Conservation (phyloP, 1,284 basidiomycete species). For the Paramarasmius palmivorus region DNA sequence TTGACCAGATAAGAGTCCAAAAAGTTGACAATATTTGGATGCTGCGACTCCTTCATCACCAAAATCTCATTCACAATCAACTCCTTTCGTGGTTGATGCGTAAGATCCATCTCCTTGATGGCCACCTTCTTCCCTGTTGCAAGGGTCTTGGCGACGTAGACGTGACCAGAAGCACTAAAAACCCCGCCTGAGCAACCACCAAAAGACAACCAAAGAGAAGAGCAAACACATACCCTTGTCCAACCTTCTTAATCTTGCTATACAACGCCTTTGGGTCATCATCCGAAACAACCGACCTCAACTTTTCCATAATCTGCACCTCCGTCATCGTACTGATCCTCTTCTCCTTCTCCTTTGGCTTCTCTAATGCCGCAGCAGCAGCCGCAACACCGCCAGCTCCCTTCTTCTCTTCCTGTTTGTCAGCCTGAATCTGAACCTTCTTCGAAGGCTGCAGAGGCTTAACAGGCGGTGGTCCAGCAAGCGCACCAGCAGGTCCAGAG, state of each 20-base stretch:
- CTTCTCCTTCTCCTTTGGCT: constrained; percentile 75
- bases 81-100: constrained; percentile 95
- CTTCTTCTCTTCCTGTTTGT: constrained; percentile 35
- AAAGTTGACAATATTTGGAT: constrained; percentile 99
- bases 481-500: constrained; percentile 46
- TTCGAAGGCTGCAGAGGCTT: constrained; percentile 79
- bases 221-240: constrained; percentile 81
- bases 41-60: constrained; percentile 98
- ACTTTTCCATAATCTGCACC: constrained; percentile 97
- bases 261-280: constrained; percentile 91
- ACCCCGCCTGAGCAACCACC: constrained; percentile 4
- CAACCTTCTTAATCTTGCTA: constrained; percentile 98
- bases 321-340: constrained; percentile 96
- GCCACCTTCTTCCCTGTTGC: constrained; percentile 90
- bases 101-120: constrained; percentile 99
- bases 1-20: constrained; percentile 91
- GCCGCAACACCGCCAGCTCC: constrained; percentile 55
- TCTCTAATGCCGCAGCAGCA: constrained; percentile 71
- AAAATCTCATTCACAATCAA: constrained; percentile 98
- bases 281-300: constrained; percentile 84
- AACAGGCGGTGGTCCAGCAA: constrained; percentile 57
- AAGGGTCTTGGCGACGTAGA: constrained; percentile 96
- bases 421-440: constrained; percentile 53
- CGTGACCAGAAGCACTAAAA: constrained; percentile 89
- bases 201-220: constrained; percentile 9